Conservation (phyloP, 441 rosid species). For the Macaranga tanarius region DNA sequence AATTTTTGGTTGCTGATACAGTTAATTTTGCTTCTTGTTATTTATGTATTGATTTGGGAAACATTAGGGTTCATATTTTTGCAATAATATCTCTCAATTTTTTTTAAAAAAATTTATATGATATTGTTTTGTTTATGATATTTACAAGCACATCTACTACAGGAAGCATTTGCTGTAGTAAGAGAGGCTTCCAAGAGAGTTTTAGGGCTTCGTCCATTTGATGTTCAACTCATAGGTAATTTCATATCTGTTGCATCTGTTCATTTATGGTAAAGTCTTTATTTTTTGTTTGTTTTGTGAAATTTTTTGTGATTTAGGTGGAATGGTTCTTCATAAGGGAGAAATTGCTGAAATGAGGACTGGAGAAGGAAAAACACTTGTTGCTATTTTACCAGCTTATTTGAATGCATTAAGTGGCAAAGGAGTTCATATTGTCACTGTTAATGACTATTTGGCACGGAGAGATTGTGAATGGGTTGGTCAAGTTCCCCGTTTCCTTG, state of each 20-base stretch:
- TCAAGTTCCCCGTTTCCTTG: slow-evolving; percentile 96
- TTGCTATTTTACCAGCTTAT: slow-evolving; percentile 93
- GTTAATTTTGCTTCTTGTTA: background rate
- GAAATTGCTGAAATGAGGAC: slow-evolving; percentile 98
- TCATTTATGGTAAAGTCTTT: background rate
- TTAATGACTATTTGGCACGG: slow-evolving; percentile 91
- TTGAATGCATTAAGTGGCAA: slow-evolving; percentile 88
- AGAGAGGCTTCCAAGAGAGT: slow-evolving; percentile 94
- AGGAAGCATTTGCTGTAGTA: slow-evolving; percentile 96
- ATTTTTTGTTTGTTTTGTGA: no score
- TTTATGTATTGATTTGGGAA: background rate
- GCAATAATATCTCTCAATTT: background rate
- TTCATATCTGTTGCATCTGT: background rate
- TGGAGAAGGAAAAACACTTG: slow-evolving; percentile 99
- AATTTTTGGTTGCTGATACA: background rate
- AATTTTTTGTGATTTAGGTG: slow-evolving; percentile 44
- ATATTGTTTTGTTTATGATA: slow-evolving; percentile 4
- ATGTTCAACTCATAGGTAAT: slow-evolving; percentile 86
- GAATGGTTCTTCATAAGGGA: slow-evolving; percentile 96
- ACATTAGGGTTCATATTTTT: background rate
- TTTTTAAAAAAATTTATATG: no score
- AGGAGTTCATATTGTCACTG: slow-evolving; percentile 95
- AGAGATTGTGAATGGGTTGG: slow-evolving; percentile 99
- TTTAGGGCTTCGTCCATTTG: slow-evolving; percentile 87
- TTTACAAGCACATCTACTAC: slow-evolving; percentile 16